Evolutionary conservation across 768 basidiomycete genomes (phyloP).

Genomic region (Mycena polygramma): DNA sequence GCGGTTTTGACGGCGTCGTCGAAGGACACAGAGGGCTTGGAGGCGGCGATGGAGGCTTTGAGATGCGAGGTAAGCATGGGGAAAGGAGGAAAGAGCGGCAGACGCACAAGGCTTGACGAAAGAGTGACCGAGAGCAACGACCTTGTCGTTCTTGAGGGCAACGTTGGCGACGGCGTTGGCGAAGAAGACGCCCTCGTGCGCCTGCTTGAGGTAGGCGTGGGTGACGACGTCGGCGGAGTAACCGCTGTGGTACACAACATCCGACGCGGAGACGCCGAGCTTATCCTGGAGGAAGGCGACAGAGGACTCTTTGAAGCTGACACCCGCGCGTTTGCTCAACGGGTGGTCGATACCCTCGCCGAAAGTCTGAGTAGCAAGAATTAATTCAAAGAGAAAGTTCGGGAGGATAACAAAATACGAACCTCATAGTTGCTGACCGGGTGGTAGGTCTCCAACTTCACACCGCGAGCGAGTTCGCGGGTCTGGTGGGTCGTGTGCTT

Average conservation of each 20-base stretch:
- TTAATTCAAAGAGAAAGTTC: neutral
- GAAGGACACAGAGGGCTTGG: constrained; percentile 45
- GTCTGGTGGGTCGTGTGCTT: constrained; percentile 50
- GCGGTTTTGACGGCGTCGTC: constrained; percentile 43
- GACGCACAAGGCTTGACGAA: constrained; percentile 32
- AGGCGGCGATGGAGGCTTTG: constrained; percentile 35
- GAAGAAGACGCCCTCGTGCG: constrained; percentile 44
- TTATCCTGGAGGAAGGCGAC: constrained; percentile 40
- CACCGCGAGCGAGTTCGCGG: constrained; percentile 45
- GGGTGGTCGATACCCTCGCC: constrained; percentile 44
- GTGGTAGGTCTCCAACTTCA: constrained; percentile 52
- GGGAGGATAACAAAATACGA: neutral
- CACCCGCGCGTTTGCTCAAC: constrained; percentile 35
- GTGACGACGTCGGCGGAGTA: constrained; percentile 36
- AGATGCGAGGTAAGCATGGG: neutral
- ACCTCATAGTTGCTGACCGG: constrained; percentile 53
- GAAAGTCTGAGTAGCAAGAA: constrained; percentile 38
- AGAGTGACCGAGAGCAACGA: constrained; percentile 34
- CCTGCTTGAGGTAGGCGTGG: constrained; percentile 49
- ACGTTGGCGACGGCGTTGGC: constrained; percentile 47
- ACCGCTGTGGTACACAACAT: constrained; percentile 42
- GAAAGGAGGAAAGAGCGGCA: constrained; percentile 32
- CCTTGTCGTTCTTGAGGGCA: constrained; percentile 39
- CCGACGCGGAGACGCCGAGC: constrained; percentile 27
- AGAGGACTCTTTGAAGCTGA: constrained; percentile 46